These are phyloP conservation scores for Fusarium tricinctum DNA, from an alignment of 2,329 filamentous ascomycete species.

Conservation along the genomic window DNA sequence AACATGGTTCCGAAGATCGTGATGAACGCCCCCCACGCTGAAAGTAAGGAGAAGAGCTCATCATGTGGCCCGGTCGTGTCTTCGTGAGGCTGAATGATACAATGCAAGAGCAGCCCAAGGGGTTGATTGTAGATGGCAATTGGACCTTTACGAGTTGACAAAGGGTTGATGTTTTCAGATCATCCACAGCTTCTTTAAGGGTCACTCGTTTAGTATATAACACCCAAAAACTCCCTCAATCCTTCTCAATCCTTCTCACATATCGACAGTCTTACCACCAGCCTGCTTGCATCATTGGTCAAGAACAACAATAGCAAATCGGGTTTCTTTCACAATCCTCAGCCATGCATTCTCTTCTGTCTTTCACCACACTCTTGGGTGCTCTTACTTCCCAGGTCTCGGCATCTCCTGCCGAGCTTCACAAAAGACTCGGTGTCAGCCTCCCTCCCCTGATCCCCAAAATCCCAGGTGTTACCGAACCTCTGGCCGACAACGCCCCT, in stretches of 20 bases:
- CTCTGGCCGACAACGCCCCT: slow-evolving; percentile 63
- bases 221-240: slow-evolving; percentile 39
- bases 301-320: no score
- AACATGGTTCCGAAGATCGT: no score
- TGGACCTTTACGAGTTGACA: no score
- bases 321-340: no score
- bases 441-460: slow-evolving; percentile 70
- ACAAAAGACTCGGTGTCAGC: slow-evolving; percentile 49
- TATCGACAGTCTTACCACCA: neutral
- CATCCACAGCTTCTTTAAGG: no score
- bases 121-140: no score
- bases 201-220: slow-evolving; percentile 31
- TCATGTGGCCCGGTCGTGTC: neutral
- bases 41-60: no score
- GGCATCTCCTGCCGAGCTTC: slow-evolving; percentile 28
- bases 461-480: slow-evolving; percentile 71
- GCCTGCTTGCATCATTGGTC: slow-evolving; percentile 2
- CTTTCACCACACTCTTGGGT: slow-evolving; percentile 37
- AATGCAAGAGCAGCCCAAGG: slow-evolving; percentile 12
- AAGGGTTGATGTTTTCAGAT: no score
- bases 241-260: neutral
- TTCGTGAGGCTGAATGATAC: slow-evolving; percentile 45
- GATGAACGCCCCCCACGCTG: no score
- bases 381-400: slow-evolving; percentile 36
- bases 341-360: slow-evolving; percentile 37